phyloP scores from a whole-genome alignment of 2,329 filamentous ascomycete genomes.

The Calonectria hawksworthii region DNA sequence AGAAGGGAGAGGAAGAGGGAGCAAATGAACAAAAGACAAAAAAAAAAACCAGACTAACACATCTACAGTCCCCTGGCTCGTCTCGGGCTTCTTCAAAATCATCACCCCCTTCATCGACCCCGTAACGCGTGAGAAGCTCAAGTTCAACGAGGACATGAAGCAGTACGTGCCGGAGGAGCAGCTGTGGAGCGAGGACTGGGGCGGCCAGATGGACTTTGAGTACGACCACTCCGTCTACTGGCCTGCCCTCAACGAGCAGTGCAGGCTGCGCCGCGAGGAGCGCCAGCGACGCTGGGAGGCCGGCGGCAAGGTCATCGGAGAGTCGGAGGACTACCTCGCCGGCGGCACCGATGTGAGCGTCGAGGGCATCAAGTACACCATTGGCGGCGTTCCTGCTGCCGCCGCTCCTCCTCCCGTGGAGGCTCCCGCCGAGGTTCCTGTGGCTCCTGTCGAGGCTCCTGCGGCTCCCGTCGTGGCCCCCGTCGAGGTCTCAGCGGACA shows the following conservation, averaged over 20 bases:
- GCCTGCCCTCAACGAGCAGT: constrained; percentile 84
- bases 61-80: constrained; percentile 84
- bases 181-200: constrained; percentile 81
- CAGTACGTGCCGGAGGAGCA: constrained; percentile 86
- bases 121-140: constrained; percentile 92
- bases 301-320: constrained; percentile 85
- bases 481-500: background rate
- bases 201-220: constrained; percentile 87
- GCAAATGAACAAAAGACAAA: background rate
- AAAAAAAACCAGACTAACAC: background rate
- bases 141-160: constrained; percentile 94
- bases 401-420: too few relatives aligned
- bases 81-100: constrained; percentile 95
- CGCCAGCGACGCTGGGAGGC: constrained; percentile 81
- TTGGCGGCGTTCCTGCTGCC: constrained; percentile 4
- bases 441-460: constrained; percentile 9
- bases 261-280: constrained; percentile 73
- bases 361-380: constrained; percentile 49
- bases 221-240: constrained; percentile 93
- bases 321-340: constrained; percentile 88
- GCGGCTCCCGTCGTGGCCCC: constrained; percentile 3
- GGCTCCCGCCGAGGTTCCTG: too few relatives aligned
- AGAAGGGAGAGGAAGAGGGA: background rate
- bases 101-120: constrained; percentile 98
- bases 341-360: constrained; percentile 64